Percentiles rank a stretch among this genome's conserved stretches.
Conservation (phyloP, 148 eudicot genomes). For the Nepenthes gracilis region DNA sequence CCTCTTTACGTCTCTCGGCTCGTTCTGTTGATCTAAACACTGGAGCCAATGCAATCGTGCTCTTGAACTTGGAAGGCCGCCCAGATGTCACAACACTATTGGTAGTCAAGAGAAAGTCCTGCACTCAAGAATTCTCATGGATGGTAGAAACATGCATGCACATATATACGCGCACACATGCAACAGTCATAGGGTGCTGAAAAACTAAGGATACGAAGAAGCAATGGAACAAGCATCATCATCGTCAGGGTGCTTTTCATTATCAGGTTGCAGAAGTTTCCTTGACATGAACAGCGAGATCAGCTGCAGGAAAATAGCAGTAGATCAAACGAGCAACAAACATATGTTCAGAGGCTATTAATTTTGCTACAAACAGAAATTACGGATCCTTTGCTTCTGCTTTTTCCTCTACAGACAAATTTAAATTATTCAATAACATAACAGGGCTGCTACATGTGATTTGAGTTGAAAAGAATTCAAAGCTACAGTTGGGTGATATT, state of each 20-base stretch:
- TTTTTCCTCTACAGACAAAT: too few species aligned
- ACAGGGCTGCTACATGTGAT: too few species aligned
- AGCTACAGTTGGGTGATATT: too few species aligned
- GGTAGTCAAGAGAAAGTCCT: slow-evolving; percentile 26
- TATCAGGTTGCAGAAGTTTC: slow-evolving; percentile 54
- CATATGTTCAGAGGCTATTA: too few species aligned
- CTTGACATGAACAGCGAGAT: slow-evolving; percentile 24
- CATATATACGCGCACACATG: neutral
- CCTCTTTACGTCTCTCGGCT: slow-evolving; percentile 89
- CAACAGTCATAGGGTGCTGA: neutral
- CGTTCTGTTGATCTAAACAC: slow-evolving; percentile 60
- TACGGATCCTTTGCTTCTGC: too few species aligned
- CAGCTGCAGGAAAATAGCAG: slow-evolving; percentile 24
- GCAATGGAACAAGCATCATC: slow-evolving; percentile 54
- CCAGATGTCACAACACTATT: slow-evolving; percentile 32
- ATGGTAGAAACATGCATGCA: neutral
- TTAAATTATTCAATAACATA: too few species aligned
- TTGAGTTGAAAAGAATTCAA: too few species aligned
- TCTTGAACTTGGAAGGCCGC: slow-evolving; percentile 27
- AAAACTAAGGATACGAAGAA: slow-evolving; percentile 63
- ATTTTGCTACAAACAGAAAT: too few species aligned
- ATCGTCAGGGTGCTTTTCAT: slow-evolving; percentile 60
- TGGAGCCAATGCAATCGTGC: slow-evolving; percentile 59
- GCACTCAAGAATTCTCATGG: neutral
- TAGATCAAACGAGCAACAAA: too few species aligned